Percentiles rank a stretch among this genome's conserved stretches.
phyloP scores from a whole-genome alignment of 202 grass and related monocot genomes.

The Carex arenaria region DNA sequence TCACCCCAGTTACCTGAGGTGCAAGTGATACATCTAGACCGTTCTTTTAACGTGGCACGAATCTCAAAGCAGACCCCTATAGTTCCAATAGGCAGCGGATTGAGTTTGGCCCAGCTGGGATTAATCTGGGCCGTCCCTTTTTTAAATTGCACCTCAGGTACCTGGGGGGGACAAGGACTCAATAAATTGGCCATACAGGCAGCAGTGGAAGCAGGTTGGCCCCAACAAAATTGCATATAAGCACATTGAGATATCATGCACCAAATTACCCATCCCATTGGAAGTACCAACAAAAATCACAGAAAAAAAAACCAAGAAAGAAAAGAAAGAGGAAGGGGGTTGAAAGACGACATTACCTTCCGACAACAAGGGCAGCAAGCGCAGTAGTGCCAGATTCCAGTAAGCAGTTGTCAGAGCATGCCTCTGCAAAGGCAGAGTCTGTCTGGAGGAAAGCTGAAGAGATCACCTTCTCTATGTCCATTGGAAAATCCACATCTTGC shows the following conservation, averaged over 20 bases:
- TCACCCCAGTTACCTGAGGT: no score
- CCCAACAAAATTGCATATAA: neutral
- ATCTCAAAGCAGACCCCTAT: no score
- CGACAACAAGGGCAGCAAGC: constrained; percentile 66
- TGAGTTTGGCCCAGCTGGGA: no score
- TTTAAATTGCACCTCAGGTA: no score
- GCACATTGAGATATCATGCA: neutral
- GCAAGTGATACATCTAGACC: no score
- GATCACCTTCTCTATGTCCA: constrained; percentile 74
- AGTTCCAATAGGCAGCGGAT: no score
- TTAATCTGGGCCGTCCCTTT: no score
- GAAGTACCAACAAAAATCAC: neutral
- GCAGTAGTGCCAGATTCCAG: constrained; percentile 90
- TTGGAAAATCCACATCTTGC: constrained; percentile 66
- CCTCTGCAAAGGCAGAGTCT: constrained; percentile 82
- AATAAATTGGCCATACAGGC: neutral
- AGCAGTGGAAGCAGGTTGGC: neutral
- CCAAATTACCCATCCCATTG: neutral
- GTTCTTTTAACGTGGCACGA: no score
- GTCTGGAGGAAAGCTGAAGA: constrained; percentile 85
- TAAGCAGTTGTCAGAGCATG: constrained; percentile 59
- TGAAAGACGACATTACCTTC: constrained; percentile 41
- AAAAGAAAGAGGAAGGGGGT: neutral
- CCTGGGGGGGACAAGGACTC: no score
- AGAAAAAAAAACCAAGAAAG: neutral